Evolutionary conservation across 768 basidiomycete species (phyloP).

Genomic region (Suillus subalutaceus): DNA sequence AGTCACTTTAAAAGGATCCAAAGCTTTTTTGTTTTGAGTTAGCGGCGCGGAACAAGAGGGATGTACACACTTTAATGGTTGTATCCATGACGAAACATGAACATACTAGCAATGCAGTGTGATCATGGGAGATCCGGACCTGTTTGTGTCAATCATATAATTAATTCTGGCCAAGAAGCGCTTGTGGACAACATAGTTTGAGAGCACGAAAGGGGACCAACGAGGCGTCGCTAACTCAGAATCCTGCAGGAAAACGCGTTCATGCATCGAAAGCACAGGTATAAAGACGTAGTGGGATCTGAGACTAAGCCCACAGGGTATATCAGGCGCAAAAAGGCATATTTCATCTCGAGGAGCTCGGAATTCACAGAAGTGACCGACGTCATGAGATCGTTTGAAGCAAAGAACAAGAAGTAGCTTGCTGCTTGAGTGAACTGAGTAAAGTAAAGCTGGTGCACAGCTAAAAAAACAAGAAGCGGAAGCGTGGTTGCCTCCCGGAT

Average conservation of each 20-base stretch:
- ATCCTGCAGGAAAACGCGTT: constrained; percentile 12
- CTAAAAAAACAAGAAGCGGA: constrained; percentile 2
- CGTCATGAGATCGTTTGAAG: constrained; percentile 5
- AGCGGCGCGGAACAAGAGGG: background rate
- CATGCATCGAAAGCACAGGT: constrained; percentile 17
- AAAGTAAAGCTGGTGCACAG: background rate
- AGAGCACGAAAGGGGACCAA: constrained; percentile 19
- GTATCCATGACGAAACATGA: constrained; percentile 24
- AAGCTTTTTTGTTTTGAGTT: constrained; percentile 5
- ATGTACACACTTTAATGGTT: constrained; percentile 1
- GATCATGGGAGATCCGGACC: constrained; percentile 16
- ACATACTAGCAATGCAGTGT: constrained; percentile 7
- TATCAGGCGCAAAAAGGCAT: constrained; percentile 8
- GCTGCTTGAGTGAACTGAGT: background rate
- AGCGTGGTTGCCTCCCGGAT: constrained; percentile 20
- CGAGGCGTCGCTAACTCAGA: constrained; percentile 16
- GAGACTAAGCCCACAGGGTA: constrained; percentile 6
- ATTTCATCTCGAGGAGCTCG: constrained; percentile 9
- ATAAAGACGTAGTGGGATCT: constrained; percentile 11
- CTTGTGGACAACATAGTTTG: constrained; percentile 17
- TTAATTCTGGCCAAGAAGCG: constrained; percentile 15
- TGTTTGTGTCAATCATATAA: constrained; percentile 15
- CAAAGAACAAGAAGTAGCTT: constrained; percentile 6
- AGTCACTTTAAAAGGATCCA: background rate
- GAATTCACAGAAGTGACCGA: background rate